Evolutionary conservation across 2,329 filamentous ascomycete species (phyloP), one percentile per base, ranked within the genome.

Genomic region (Scedosporium aurantiacum): DNA sequence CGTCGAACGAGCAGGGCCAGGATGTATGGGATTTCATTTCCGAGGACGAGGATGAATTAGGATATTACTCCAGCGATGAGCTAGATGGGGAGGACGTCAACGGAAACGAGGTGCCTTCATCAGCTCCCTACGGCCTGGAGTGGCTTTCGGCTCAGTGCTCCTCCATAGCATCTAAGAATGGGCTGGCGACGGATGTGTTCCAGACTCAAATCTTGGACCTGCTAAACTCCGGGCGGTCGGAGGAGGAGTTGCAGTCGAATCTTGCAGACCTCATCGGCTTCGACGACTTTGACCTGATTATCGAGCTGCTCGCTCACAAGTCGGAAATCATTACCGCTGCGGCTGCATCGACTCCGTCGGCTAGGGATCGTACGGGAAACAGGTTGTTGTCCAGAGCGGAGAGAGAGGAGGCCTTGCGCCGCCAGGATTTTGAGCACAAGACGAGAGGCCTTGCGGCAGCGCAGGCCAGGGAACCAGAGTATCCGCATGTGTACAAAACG

Each of bases 21-120:
- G 91, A 97, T 73, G 86, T 97, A 8, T 97, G 93, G 93, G 92
- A 97, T 71, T 85, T 95, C 63, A 90, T 96, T 69, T 91, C 87
- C 63, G 88, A 92, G 58, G 81, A 82, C 57, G 86, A 88, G 25
- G 84, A 85, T 21, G 58, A 55, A 10, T 3, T 60, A 21, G 58
- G 27, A 8, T 79, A 73, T 10, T 76, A 82, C 70, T 87, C 83
- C 68, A 87, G 85, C 67, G 89, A 89, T 64, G 75, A 84, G 32
- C 82, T 87, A 57, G 81, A 82, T 27, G 74, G 78, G 55, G 64
- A 67, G 37, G 67, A 63, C 52, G 68, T 63, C 57, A 75, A 67
- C 10, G 67, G 58, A 10, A 65, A 66, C 6, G 68, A 69, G 28
- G 69, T 68, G 58, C 62, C 71, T 21, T 60, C 66, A 40, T 66